Conservation (phyloP, 768 basidiomycete genomes). For the Cyclocybe aegerita region DNA sequence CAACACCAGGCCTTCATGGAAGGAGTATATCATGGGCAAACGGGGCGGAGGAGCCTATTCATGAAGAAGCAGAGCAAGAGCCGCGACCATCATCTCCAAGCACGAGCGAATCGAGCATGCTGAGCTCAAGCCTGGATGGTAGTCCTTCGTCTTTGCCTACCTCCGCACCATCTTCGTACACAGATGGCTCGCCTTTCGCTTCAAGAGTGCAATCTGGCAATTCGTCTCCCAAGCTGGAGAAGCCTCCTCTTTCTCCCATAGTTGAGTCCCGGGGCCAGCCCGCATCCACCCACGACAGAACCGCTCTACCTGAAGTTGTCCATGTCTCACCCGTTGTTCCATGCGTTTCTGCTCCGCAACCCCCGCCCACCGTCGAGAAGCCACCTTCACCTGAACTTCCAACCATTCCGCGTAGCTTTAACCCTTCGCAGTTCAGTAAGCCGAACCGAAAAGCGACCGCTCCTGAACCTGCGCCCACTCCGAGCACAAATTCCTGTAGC, state of each 20-base stretch:
- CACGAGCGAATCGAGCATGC: slow-evolving; percentile 17
- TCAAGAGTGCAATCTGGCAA: slow-evolving; percentile 2
- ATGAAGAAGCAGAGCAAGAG: slow-evolving; percentile 11
- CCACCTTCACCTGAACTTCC: too few relatives aligned
- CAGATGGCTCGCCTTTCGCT: slow-evolving; percentile 8
- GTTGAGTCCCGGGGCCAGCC: not conserved
- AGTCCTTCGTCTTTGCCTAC: slow-evolving; percentile 14
- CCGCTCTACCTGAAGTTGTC: too few relatives aligned
- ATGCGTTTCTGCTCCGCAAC: too few relatives aligned
- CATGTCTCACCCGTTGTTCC: too few relatives aligned
- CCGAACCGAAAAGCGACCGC: too few relatives aligned
- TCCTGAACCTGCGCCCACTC: too few relatives aligned
- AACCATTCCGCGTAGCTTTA: too few relatives aligned
- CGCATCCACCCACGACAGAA: too few relatives aligned
- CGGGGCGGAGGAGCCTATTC: slow-evolving; percentile 7
- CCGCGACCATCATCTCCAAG: slow-evolving; percentile 19
- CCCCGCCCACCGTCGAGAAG: too few relatives aligned
- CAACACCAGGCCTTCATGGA: slow-evolving; percentile 8
- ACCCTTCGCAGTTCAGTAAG: too few relatives aligned
- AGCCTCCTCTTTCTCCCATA: slow-evolving; percentile 5
- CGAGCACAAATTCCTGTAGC: too few relatives aligned
- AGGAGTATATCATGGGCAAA: slow-evolving; percentile 19
- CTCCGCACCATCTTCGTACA: slow-evolving; percentile 17
- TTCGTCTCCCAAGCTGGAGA: not conserved
- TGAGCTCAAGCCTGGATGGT: slow-evolving; percentile 5